Conservation (phyloP, 2,329 filamentous ascomycete genomes). For the Cercospora beticola region DNA sequence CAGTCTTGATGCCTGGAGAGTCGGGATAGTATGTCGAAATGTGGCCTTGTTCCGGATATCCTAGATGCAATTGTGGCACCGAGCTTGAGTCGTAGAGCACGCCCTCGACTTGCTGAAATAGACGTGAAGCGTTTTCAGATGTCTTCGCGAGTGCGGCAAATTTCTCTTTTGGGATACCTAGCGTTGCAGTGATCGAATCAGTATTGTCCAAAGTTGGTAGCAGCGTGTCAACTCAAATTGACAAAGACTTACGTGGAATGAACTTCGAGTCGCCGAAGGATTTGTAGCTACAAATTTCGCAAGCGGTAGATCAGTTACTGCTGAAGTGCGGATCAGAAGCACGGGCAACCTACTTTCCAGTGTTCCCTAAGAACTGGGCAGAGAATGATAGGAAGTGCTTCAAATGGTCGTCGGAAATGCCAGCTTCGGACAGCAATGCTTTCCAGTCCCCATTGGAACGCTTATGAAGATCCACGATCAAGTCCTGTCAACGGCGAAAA, state of each 20-base stretch:
- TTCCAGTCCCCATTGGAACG: slow-evolving; percentile 51
- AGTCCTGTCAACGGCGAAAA: slow-evolving; percentile 49
- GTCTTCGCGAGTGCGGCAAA: slow-evolving; percentile 48
- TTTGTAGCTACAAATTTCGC: slow-evolving; percentile 12
- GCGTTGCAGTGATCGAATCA: not conserved
- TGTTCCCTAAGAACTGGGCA: slow-evolving; percentile 54
- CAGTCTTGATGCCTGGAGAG: slow-evolving; percentile 49
- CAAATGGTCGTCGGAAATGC: slow-evolving; percentile 44
- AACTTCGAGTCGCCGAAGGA: slow-evolving; percentile 48
- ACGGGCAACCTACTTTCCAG: slow-evolving; percentile 48
- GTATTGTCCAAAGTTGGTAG: not conserved
- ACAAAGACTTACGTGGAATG: slow-evolving; percentile 41
- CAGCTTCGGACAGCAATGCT: slow-evolving; percentile 44
- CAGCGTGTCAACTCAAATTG: not conserved
- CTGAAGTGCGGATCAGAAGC: not conserved
- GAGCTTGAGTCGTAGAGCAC: slow-evolving; percentile 46
- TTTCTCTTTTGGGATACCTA: slow-evolving; percentile 40
- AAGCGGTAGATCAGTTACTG: not conserved
- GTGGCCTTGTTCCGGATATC: slow-evolving; percentile 51
- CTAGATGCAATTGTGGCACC: slow-evolving; percentile 48
- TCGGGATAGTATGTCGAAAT: slow-evolving; percentile 53
- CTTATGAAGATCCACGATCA: slow-evolving; percentile 53
- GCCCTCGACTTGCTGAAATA: slow-evolving; percentile 48
- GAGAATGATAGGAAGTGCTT: slow-evolving; percentile 45
- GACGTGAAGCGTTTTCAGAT: slow-evolving; percentile 40